Base-by-base conservation (phyloP, 2,329 filamentous ascomycete genomes). In the Magnaporthales sp. region DNA sequence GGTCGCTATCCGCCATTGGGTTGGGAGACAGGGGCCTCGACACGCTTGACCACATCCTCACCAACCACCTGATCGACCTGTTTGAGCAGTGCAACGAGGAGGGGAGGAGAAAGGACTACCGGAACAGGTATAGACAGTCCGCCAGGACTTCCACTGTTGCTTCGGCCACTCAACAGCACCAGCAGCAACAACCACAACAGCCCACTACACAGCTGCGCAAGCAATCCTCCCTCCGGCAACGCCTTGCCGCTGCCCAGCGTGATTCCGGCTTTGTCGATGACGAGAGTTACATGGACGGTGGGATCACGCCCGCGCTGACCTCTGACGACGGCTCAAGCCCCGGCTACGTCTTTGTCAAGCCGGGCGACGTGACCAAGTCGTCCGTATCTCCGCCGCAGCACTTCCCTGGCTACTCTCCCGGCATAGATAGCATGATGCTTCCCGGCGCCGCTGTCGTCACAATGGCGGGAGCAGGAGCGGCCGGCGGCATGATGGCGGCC, bases 51-150 rank as follows among this genome's bases (percentile, higher is more conserved):
- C 38, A 29, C 15, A 66, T 68, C 60, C 62, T 68, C n/a, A 60
- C 66, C 24, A 68, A 68, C 54, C 67, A 68, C 65, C 62, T 68
- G 30, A 66, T 68, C n/a, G 67, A 31, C 26, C 54, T 68, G 54
- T 66, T 68, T 51, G 65, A 66, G 65, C 32, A 62, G 32, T 68
- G 67, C 67, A 68, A 68, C 31, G 64, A 66, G 24, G 67, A 68
- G 15, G 65, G 64, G n/a, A 60, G 62, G 22, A 60, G 38, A 26
- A 68, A 66, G 27, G 64, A 68, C 51, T 66, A 66, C 62, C 64
- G 65, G 3, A 68, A 68, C 26, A 58, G 67, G 38, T 65, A 66
- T 9, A 54, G 54, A 19, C 63, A 64, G 29, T n/a, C 65, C 24
- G 56, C 56, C 22, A 60, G 56, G 56, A 27, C 9, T 26, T 60